These are phyloP conservation scores for Aspergillus wentii DNA, from an alignment of 495 filamentous ascomycete species.

Conservation along the genomic window DNA sequence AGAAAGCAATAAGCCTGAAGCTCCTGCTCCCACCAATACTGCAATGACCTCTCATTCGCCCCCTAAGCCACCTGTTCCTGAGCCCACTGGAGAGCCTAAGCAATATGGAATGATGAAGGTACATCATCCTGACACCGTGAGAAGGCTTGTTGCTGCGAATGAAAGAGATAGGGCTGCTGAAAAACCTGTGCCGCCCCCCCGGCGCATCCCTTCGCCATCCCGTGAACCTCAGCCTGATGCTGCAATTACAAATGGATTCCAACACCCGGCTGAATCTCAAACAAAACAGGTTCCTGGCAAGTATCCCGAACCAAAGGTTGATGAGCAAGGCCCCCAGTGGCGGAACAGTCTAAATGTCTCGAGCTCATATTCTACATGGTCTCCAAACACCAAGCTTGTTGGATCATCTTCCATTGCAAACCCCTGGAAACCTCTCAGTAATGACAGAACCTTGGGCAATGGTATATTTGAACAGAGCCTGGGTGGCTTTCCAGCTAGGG, in stretches of 20 bases:
- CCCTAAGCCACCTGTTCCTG: conserved; percentile 48
- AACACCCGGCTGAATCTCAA: conserved; percentile 14
- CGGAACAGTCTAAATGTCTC: conserved; percentile 30
- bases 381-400: conserved; percentile 29
- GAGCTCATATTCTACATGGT: conserved; percentile 34
- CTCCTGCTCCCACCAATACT: conserved; percentile 12
- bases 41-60: conserved; percentile 33
- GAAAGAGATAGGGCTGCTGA: conserved; percentile 35
- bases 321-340: conserved; percentile 36
- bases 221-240: conserved; percentile 30
- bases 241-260: conserved; percentile 22
- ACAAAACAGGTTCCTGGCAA: conserved; percentile 13
- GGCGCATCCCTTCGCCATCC: conserved; percentile 28
- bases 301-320: conserved; percentile 19
- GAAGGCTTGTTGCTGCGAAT: conserved; percentile 33
- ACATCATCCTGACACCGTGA: conserved; percentile 45
- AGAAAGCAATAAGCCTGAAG: conserved; percentile 24
- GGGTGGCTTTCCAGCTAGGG: conserved; percentile 37
- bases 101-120: conserved; percentile 60
- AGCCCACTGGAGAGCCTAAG: conserved; percentile 46
- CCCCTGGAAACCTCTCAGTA: conserved; percentile 71
- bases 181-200: conserved; percentile 21
- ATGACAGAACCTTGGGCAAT: conserved; percentile 67
- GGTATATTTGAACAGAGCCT: conserved; percentile 70
- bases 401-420: conserved; percentile 46